phyloP scores from a whole-genome alignment of 2,329 filamentous ascomycete genomes.

The Epichloe baconii region DNA sequence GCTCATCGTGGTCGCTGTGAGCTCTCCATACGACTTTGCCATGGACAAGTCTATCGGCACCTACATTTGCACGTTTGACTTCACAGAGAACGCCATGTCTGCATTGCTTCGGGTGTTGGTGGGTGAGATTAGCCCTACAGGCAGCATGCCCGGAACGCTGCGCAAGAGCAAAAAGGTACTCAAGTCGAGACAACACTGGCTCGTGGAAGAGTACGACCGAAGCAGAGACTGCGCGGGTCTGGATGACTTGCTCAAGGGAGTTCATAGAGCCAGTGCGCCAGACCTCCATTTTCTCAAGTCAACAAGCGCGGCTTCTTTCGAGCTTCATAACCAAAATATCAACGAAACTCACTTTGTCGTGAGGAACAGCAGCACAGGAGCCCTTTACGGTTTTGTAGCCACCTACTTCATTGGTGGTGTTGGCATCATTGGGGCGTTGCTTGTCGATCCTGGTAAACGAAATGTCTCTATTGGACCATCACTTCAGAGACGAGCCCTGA shows the following conservation, averaged over 20 bases:
- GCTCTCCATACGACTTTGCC: constrained; percentile 92
- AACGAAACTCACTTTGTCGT: constrained; percentile 84
- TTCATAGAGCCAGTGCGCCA: constrained; percentile 54
- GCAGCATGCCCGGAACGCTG: constrained; percentile 58
- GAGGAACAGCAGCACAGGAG: constrained; percentile 82
- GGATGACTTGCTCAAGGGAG: constrained; percentile 57
- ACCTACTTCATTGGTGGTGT: constrained; percentile 66
- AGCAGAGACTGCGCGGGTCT: constrained; percentile 63
- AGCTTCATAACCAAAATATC: constrained; percentile 55
- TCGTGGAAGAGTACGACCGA: constrained; percentile 78
- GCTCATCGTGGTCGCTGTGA: constrained; percentile 80
- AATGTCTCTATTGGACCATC: constrained; percentile 86
- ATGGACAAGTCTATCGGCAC: constrained; percentile 84
- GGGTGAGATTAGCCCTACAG: constrained; percentile 52
- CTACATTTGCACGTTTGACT: constrained; percentile 92
- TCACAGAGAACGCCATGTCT: constrained; percentile 81
- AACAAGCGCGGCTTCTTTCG: constrained; percentile 62
- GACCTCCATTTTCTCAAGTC: constrained; percentile 57
- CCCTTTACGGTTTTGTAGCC: constrained; percentile 82
- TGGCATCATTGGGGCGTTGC: constrained; percentile 71
- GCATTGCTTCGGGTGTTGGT: constrained; percentile 74
- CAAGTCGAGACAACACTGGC: constrained; percentile 88
- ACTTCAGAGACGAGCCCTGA: constrained; percentile 72
- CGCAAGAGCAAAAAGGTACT: constrained; percentile 77
- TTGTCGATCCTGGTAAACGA: constrained; percentile 76